Evolutionary conservation across 1,139 yeast genomes (phyloP).

Genomic region (Blastobotrys capitulatus): DNA sequence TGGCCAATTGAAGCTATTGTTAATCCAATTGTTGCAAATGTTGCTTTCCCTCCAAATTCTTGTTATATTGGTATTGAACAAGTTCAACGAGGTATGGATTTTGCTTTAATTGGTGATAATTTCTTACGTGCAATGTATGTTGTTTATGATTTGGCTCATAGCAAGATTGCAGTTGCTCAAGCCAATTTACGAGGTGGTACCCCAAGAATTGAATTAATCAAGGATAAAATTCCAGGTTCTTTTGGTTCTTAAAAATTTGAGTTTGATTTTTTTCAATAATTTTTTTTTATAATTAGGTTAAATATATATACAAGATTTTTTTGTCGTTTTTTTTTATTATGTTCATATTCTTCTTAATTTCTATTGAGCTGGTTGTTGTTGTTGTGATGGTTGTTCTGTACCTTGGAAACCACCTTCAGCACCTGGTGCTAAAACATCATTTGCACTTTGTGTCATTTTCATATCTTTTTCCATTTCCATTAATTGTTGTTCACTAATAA

Average conservation of each 20-base stretch:
- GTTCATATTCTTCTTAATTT: too few relatives aligned
- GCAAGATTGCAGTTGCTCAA: slow-evolving; percentile 48
- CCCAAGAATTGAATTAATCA: slow-evolving; percentile 30
- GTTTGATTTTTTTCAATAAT: not conserved
- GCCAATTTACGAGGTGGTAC: slow-evolving; percentile 30
- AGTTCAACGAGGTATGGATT: slow-evolving; percentile 28
- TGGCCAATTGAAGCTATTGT: slow-evolving; percentile 35
- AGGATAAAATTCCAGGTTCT: slow-evolving; percentile 25
- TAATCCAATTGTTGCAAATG: slow-evolving; percentile 26
- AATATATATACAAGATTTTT: not conserved
- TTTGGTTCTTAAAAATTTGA: slow-evolving; percentile 3
- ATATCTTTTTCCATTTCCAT: slow-evolving; percentile 92
- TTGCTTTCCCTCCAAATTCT: slow-evolving; percentile 35
- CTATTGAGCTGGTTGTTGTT: not conserved
- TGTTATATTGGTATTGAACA: slow-evolving; percentile 34
- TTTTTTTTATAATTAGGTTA: not conserved
- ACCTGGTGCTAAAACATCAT: slow-evolving; percentile 76
- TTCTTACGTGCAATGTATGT: slow-evolving; percentile 48
- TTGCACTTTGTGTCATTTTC: slow-evolving; percentile 79
- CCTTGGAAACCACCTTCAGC: slow-evolving; percentile 51
- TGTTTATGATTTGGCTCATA: slow-evolving; percentile 50
- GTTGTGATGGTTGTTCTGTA: slow-evolving; percentile 13
- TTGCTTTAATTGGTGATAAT: slow-evolving; percentile 44
- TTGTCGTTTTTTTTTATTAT: not conserved
- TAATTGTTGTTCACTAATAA: slow-evolving; percentile 87